Base-by-base conservation (phyloP, 2,329 filamentous ascomycete species). In the Fusarium scirpi region DNA sequence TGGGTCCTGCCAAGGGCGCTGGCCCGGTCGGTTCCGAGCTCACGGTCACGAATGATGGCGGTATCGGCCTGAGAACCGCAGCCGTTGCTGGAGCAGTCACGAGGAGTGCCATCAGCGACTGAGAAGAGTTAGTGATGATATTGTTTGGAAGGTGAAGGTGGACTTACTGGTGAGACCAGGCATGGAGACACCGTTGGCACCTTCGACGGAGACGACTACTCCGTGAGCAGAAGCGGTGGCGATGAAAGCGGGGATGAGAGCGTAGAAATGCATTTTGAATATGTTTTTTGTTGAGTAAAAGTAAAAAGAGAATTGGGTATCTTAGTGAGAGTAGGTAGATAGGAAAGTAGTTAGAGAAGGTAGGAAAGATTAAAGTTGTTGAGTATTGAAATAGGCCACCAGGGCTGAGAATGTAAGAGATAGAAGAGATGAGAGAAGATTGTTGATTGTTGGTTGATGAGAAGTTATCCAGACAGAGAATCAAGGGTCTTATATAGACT, bases 11-110 rank as follows among this genome's bases (percentile, higher is more conserved):
- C 90, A n/a, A 92, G 85, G 54, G 90, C 84, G 38, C 87, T 88
- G 40, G 74, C 77, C 71, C 85, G 82, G 73, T 80, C 82, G 51
- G 81, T 85, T 41, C 81, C 80, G 61, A 92, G 84, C 80, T 91
- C 90, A 15, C 82, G 79, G 65, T 86, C 80, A 40, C 89, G 87
- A 79, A 92, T 91, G 82, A 92, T 91, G 78, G 89, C 84, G n/a
- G 90, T 92, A 76, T 92, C 90, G 63, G 86, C 87, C 78, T 92
- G 86, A n/a, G 89, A 85, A 62, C 90, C 90, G 76, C 89, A 91
- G 47, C 78, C 69, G 72, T 89, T 88, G 73, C 82, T 82, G 53
- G 86, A 82, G 78, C 89, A 92, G 80, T 92, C 89, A 75, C 90
- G 89, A 53, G 89, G 90, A 67, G 90, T 91, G 74, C 89, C 89